These are phyloP conservation scores for Lumnitzera littorea DNA, from an alignment of 345 rosid genomes.

Conservation along the genomic window DNA sequence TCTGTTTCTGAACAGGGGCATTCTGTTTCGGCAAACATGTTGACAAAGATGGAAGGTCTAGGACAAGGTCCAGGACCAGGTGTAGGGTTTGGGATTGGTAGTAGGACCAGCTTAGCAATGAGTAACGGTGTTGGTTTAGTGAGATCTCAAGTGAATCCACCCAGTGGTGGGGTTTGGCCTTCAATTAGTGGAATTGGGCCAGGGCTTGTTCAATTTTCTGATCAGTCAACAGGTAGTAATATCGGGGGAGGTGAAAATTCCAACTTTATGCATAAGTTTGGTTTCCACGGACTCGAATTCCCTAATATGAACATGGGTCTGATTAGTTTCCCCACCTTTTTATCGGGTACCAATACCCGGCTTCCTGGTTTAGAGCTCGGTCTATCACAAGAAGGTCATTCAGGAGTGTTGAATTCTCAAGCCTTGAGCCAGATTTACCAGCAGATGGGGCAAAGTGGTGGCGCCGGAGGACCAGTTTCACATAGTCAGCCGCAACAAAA, in stretches of 20 bases:
- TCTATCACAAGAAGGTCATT: conserved; percentile 52
- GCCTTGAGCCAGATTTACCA: conserved; percentile 47
- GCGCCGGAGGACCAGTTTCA: conserved; percentile 12
- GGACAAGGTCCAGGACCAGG: conserved; percentile 12
- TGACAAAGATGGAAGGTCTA: conserved; percentile 25
- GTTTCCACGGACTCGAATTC: conserved; percentile 45
- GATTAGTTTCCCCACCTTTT: conserved; percentile 46
- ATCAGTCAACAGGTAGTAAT: conserved; percentile 28
- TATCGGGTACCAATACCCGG: conserved; percentile 25
- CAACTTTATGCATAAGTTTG: conserved; percentile 28
- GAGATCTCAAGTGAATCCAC: conserved; percentile 32
- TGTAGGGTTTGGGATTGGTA: conserved; percentile 24
- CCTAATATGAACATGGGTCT: conserved; percentile 40
- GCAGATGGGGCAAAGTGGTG: conserved; percentile 43
- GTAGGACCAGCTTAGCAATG: conserved; percentile 31
- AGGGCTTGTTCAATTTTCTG: conserved; percentile 32
- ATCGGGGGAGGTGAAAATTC: conserved; percentile 23
- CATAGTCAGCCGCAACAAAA: conserved; percentile 30
- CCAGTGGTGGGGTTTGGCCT: conserved; percentile 31
- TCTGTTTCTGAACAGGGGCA: conserved; percentile 45
- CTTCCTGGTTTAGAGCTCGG: conserved; percentile 60
- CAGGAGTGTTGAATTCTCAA: conserved; percentile 45
- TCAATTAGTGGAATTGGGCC: conserved; percentile 31
- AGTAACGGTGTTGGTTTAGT: conserved; percentile 19
- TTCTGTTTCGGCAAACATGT: conserved; percentile 31